Percentiles rank a stretch among this genome's conserved stretches.
phyloP scores from a whole-genome alignment of 2,329 filamentous ascomycete genomes.

The Stagonosporopsis cucurbitacearum region DNA sequence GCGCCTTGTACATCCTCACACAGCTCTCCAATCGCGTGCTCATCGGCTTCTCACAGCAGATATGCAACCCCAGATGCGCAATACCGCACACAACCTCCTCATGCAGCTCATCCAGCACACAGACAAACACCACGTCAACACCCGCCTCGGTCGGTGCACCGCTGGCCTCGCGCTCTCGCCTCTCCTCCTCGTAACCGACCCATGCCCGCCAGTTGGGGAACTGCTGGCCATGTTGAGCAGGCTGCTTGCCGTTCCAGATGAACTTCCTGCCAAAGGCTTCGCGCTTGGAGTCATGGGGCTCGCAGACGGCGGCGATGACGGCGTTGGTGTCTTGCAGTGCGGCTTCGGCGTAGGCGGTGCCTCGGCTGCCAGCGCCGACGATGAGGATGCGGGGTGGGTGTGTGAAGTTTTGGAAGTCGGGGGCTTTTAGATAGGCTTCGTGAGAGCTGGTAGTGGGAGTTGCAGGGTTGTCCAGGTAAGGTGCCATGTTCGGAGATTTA shows the following conservation, averaged over 20 bases:
- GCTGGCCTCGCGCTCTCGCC: slow-evolving; percentile 58
- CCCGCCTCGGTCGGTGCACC: slow-evolving; percentile 39
- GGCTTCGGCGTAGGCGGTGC: slow-evolving; percentile 45
- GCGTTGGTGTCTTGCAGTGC: slow-evolving; percentile 52
- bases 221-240: slow-evolving; percentile 62
- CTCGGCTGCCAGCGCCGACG: slow-evolving; percentile 50
- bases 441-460: background rate
- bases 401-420: slow-evolving; percentile 28
- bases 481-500: slow-evolving; percentile 3
- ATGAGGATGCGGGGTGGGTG: slow-evolving; percentile 43
- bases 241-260: slow-evolving; percentile 66
- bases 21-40: slow-evolving; percentile 81
- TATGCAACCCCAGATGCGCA: slow-evolving; percentile 72
- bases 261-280: slow-evolving; percentile 71
- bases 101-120: slow-evolving; percentile 88
- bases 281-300: slow-evolving; percentile 80
- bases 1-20: slow-evolving; percentile 71
- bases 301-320: slow-evolving; percentile 77
- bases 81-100: slow-evolving; percentile 78
- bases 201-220: slow-evolving; percentile 80
- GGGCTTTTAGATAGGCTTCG: slow-evolving; percentile 23
- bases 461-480: background rate
- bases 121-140: slow-evolving; percentile 68
- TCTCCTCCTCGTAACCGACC: slow-evolving; percentile 70
- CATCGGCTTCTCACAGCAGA: slow-evolving; percentile 95